Conservation (phyloP, 257 asterid species). For the Solanum chilense region DNA sequence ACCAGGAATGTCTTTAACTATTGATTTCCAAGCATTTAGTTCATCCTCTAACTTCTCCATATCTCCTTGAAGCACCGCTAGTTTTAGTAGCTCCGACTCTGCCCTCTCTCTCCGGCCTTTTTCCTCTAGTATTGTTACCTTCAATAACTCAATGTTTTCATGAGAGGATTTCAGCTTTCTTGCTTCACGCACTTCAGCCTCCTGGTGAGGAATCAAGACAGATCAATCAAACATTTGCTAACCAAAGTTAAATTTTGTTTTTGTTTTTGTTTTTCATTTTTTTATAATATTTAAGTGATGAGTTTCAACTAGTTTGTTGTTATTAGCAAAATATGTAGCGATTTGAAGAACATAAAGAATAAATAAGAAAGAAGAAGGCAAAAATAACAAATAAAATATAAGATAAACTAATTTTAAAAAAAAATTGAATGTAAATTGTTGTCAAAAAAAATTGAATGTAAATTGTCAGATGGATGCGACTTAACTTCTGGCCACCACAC, state of each 20-base stretch:
- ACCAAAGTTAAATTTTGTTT: not conserved
- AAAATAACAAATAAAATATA: not conserved
- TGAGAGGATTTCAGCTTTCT: conserved; percentile 72
- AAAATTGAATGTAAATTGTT: no score
- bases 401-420: not conserved
- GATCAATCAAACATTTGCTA: not conserved
- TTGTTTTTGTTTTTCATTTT: not conserved
- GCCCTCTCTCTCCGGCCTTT: conserved; percentile 74
- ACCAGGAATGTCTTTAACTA: conserved; percentile 76
- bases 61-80: conserved; percentile 38
- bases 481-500: not conserved
- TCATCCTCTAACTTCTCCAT: conserved; percentile 64
- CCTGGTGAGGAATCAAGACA: conserved; percentile 38
- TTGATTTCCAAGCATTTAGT: conserved; percentile 69
- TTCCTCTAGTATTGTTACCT: conserved; percentile 83
- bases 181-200: conserved; percentile 85
- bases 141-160: conserved; percentile 57
- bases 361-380: not conserved
- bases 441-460: not conserved
- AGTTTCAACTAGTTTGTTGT: not conserved
- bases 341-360: not conserved
- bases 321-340: not conserved
- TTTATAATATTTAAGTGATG: not conserved
- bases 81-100: conserved; percentile 62
- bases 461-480: not conserved